Evolutionary conservation across 2,329 filamentous ascomycete species (phyloP).

Genomic region (Epichloe coenophiala): DNA sequence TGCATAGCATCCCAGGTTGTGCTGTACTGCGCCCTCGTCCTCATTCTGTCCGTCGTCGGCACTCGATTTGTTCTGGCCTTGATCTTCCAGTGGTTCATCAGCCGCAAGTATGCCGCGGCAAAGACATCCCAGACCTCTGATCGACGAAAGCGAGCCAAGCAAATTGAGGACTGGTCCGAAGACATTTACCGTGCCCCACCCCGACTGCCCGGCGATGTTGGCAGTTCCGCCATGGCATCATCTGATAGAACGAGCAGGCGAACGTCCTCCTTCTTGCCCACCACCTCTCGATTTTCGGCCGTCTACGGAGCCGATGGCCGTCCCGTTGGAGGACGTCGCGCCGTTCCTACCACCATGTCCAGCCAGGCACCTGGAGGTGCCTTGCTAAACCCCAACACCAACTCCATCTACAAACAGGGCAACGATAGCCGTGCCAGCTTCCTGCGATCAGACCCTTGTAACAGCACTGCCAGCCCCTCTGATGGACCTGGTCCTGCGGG

Average conservation of each 20-base stretch:
- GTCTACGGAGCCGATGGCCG: constrained; percentile 66
- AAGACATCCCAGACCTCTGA: constrained; percentile 76
- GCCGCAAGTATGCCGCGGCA: constrained; percentile 67
- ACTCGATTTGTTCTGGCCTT: constrained; percentile 82
- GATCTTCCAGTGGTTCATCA: constrained; percentile 93
- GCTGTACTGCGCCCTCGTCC: constrained; percentile 79
- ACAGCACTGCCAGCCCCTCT: constrained; percentile 36
- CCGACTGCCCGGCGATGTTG: constrained; percentile 62
- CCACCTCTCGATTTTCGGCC: constrained; percentile 87
- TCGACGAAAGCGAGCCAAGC: constrained; percentile 70
- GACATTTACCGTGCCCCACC: constrained; percentile 91
- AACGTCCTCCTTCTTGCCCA: constrained; percentile 72
- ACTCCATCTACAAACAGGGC: constrained; percentile 55
- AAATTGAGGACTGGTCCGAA: constrained; percentile 96
- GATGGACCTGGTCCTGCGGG: constrained; percentile 73
- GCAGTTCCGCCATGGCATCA: constrained; percentile 47
- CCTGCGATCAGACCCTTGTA: constrained; percentile 44
- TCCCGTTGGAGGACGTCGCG: constrained; percentile 31
- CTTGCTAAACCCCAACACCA: constrained; percentile 43
- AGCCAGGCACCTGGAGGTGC: constrained; percentile 69
- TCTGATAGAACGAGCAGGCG: constrained; percentile 68
- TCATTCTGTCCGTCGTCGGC: constrained; percentile 81
- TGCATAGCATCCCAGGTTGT: constrained; percentile 97
- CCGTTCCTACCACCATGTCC: constrained; percentile 81
- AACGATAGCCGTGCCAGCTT: constrained; percentile 54